phyloP scores from a whole-genome alignment of 129 eudicot species.

The Logfia minima region DNA sequence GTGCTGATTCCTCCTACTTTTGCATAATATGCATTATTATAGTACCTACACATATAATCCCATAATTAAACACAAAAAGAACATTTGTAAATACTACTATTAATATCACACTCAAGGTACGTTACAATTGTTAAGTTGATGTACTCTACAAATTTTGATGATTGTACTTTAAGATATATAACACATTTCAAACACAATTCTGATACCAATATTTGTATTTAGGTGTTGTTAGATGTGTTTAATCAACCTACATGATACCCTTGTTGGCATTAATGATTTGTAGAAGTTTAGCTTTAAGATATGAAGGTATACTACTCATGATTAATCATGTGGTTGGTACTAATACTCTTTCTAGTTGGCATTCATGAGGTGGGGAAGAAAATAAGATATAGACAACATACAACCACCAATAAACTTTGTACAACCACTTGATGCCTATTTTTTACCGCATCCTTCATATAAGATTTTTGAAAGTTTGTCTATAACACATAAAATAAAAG shows the following conservation, averaged over 20 bases:
- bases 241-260: slow-evolving; percentile 16
- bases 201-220: neutral
- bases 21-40: slow-evolving; percentile 90
- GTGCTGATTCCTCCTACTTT: slow-evolving; percentile 95
- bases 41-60: slow-evolving; percentile 51
- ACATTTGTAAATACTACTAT: neutral
- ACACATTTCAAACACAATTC: neutral
- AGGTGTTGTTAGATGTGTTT: neutral
- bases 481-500: neutral
- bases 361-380: slow-evolving; percentile 33
- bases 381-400: slow-evolving; percentile 16
- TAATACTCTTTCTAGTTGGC: slow-evolving; percentile 30
- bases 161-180: neutral
- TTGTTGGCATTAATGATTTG: neutral
- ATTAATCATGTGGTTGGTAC: slow-evolving; percentile 27
- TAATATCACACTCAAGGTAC: neutral
- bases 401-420: slow-evolving; percentile 14
- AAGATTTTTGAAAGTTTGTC: neutral
- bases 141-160: neutral
- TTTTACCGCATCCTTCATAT: neutral
- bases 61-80: slow-evolving; percentile 12
- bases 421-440: slow-evolving; percentile 14
- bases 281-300: slow-evolving; percentile 11
- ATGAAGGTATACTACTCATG: slow-evolving; percentile 17
- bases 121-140: neutral